Evolutionary conservation across 192 early-diverging fungal genomes (phyloP).

Genomic region (Polychytrium aggregatum): DNA sequence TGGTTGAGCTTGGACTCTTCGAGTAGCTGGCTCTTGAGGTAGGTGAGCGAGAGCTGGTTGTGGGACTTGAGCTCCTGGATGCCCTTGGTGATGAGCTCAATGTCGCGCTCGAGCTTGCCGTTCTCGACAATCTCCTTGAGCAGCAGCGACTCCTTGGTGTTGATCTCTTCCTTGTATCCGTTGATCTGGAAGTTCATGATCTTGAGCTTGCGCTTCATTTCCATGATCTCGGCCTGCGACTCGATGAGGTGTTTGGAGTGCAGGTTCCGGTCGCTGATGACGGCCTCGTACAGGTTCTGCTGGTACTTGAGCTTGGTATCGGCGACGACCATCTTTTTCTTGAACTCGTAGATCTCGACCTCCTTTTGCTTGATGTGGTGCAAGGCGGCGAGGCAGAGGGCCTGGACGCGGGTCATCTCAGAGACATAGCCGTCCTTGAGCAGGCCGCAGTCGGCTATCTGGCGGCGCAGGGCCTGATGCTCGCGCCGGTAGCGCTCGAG

Average conservation of each 20-base stretch:
- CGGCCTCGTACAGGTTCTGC: constrained; percentile 55
- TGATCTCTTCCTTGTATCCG: constrained; percentile 51
- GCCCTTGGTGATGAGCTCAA: constrained; percentile 42
- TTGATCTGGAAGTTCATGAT: constrained; percentile 60
- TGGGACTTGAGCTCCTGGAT: constrained; percentile 42
- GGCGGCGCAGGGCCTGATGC: constrained; percentile 9
- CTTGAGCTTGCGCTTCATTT: constrained; percentile 52
- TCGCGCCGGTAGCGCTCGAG: constrained; percentile 22
- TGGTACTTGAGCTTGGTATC: constrained; percentile 56
- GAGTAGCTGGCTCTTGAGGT: constrained; percentile 35
- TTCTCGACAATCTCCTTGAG: constrained; percentile 33
- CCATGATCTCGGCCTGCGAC: constrained; percentile 44
- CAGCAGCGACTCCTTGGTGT: constrained; percentile 37
- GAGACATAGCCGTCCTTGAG: constrained; percentile 21
- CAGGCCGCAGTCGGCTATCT: constrained; percentile 10
- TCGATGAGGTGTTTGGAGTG: constrained; percentile 51
- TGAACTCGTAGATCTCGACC: constrained; percentile 44
- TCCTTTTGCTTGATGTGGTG: constrained; percentile 46
- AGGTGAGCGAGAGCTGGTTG: constrained; percentile 46
- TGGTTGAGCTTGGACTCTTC: constrained; percentile 48
- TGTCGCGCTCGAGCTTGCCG: constrained; percentile 37
- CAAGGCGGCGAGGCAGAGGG: constrained; percentile 24
- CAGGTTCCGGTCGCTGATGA: constrained; percentile 51
- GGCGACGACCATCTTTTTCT: constrained; percentile 42
- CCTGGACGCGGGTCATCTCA: constrained; percentile 26